Evolutionary conservation across 805 yeast genomes (phyloP).

Genomic region (Metschnikowia continentalis): DNA sequence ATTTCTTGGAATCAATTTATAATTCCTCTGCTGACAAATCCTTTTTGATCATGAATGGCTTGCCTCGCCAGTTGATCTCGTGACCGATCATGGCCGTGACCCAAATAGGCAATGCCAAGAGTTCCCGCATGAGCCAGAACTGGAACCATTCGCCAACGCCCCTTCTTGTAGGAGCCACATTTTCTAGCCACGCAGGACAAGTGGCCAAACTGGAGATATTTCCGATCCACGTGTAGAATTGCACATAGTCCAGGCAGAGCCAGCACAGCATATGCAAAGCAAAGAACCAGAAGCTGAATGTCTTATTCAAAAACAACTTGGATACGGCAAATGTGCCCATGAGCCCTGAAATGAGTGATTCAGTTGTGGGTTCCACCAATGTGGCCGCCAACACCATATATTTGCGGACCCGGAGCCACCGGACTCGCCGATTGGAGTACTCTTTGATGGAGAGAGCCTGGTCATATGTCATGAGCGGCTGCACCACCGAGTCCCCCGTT

Average conservation of each 20-base stretch:
- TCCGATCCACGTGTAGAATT: constrained; percentile 44
- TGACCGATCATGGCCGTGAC: constrained; percentile 72
- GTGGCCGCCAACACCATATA: constrained; percentile 88
- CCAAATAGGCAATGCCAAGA: constrained; percentile 83
- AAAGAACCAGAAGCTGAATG: constrained; percentile 38
- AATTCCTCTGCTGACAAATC: constrained; percentile 76
- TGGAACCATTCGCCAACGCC: constrained; percentile 24
- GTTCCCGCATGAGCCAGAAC: constrained; percentile 66
- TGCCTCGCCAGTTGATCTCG: constrained; percentile 73
- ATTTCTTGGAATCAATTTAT: constrained; percentile 3
- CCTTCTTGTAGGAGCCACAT: constrained; percentile 17
- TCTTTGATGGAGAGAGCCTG: constrained; percentile 39
- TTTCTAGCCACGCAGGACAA: constrained; percentile 14
- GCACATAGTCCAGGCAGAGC: constrained; percentile 61
- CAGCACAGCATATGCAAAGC: constrained; percentile 55
- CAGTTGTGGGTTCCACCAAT: constrained; percentile 81
- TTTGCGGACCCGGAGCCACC: constrained; percentile 85
- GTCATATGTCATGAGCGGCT: constrained; percentile 51
- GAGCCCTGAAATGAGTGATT: constrained; percentile 60
- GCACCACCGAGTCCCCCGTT: constrained; percentile 75
- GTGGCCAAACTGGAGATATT: constrained; percentile 13
- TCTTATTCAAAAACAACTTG: constrained; percentile 29
- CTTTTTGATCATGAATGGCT: constrained; percentile 64
- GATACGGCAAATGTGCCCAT: constrained; percentile 62
- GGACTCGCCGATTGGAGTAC: constrained; percentile 62